phyloP scores from a whole-genome alignment of 257 asterid species.

The Ilex aquifolium region DNA sequence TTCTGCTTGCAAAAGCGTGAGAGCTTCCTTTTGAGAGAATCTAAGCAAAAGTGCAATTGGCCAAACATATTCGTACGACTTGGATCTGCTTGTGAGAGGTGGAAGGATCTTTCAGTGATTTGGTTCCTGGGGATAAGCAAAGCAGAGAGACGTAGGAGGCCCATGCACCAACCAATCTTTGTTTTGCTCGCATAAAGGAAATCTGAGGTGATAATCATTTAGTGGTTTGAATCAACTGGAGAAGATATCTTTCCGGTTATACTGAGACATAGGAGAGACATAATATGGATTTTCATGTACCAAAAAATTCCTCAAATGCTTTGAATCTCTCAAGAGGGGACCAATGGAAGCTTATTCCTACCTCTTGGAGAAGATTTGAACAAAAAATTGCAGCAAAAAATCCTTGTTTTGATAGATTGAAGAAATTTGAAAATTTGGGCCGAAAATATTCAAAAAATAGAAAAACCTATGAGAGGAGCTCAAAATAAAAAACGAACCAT shows the following conservation, averaged over 20 bases:
- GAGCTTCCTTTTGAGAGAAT: not conserved
- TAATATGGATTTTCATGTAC: too few species aligned
- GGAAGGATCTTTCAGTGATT: constrained; percentile 11
- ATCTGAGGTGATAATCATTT: constrained; percentile 4
- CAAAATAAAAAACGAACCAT: too few species aligned
- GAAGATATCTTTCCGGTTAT: constrained; percentile 15
- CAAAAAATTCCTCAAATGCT: too few species aligned
- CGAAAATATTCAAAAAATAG: too few species aligned
- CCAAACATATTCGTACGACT: constrained; percentile 1
- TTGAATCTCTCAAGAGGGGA: too few species aligned
- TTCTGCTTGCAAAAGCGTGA: too few species aligned
- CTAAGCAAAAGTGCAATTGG: constrained; percentile 9
- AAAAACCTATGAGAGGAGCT: too few species aligned
- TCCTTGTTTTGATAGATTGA: too few species aligned
- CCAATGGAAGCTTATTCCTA: too few species aligned
- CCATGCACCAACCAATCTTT: constrained; percentile 7
- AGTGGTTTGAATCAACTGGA: constrained; percentile 16
- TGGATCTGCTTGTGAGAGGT: not conserved
- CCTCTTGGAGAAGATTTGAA: too few species aligned
- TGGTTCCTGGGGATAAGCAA: constrained; percentile 12
- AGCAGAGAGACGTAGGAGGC: constrained; percentile 7
- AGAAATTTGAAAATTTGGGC: too few species aligned
- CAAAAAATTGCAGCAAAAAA: too few species aligned
- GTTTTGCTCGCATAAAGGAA: not conserved
- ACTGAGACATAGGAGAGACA: not conserved